Conservation (phyloP, 495 filamentous ascomycete genomes). For the Hypoxylon crocopeplum region DNA sequence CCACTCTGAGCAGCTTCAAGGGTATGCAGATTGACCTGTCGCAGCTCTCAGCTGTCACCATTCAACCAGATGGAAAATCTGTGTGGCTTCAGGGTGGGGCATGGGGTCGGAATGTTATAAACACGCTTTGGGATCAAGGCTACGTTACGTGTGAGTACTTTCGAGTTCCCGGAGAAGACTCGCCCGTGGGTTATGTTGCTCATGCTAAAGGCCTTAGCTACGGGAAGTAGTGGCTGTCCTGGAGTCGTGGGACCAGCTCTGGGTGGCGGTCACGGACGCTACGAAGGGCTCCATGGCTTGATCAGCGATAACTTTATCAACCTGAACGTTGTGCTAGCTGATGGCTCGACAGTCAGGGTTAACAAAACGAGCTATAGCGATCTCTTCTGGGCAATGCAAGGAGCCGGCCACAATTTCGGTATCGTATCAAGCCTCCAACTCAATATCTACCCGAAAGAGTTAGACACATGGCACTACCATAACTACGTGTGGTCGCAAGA, state of each 20-base stretch:
- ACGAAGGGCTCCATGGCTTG: slow-evolving; percentile 62
- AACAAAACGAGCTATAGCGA: slow-evolving; percentile 45
- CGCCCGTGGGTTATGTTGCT: too few relatives aligned
- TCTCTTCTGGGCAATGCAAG: slow-evolving; percentile 58
- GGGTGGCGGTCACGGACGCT: slow-evolving; percentile 66
- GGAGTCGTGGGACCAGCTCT: slow-evolving; percentile 59
- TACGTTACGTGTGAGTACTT: slow-evolving; percentile 34
- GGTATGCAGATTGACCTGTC: slow-evolving; percentile 10
- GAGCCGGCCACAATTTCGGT: slow-evolving; percentile 64
- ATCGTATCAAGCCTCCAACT: slow-evolving; percentile 51
- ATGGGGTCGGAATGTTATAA: neutral
- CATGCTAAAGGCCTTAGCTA: slow-evolving; percentile 49
- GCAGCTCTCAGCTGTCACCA: slow-evolving; percentile 1
- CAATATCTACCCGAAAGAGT: slow-evolving; percentile 33
- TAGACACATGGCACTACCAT: slow-evolving; percentile 47
- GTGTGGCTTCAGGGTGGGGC: slow-evolving; percentile 41
- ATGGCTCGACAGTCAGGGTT: slow-evolving; percentile 50
- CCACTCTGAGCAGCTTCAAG: slow-evolving; percentile 36
- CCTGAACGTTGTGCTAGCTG: slow-evolving; percentile 55
- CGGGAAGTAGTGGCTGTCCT: slow-evolving; percentile 63
- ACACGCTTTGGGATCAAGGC: slow-evolving; percentile 49
- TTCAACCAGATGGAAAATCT: slow-evolving; percentile 1
- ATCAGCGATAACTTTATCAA: slow-evolving; percentile 55
- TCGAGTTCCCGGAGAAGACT: too few relatives aligned
- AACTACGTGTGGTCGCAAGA: slow-evolving; percentile 52